Base-by-base conservation (phyloP, 805 yeast species). In the Yamadazyma kitorensis region DNA sequence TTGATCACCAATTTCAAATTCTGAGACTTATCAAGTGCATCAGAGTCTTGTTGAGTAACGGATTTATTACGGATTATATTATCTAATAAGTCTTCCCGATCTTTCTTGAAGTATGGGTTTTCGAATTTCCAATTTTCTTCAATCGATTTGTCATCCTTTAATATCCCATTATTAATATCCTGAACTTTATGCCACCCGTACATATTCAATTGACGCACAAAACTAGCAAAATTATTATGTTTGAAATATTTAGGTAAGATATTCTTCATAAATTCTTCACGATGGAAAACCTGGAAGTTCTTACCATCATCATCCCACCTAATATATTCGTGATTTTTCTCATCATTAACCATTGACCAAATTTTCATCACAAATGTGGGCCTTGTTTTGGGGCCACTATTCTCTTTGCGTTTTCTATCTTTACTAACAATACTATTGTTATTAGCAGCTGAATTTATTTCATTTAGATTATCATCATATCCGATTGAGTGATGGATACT, bases 181-280 rank as follows among this genome's bases (percentile, higher is more conserved):
- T 93, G 98, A 4, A 93, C 93, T 61, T 93, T 93, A 65, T 89
- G 98, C 96, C 97, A 93, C 8, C 98, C 98, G 56, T 93, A 93
- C 98, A 93, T 91, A 61, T 91, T 91, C 51, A 91, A 70, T 56
- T 91, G 98, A 42, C 98, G 76, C 14, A 91, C 98, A 64, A 91
- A 91, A 48, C 89, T 78, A 23, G 98, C 91, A 63, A 91, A 93
- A 63, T 93, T 93, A 38, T 87, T 78, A 61, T 93, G 98, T 52
- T 89, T 91, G 68, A 93, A 93, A 60, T 91, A 96, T 33, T 80
- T 77, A 11, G 98, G 98, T 42, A 93, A 63, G 17, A 93, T 81
- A 40, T 72, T 68, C 49, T 81, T 85, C 73, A 88, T 93, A 52
- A 93, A 91, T 20, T 66, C 71, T 47, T 91, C 98, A 33, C 95